A percentile compares a stretch with the other conserved stretches of the same genome.
Evolutionary conservation across 768 basidiomycete genomes (phyloP).

Genomic region (Cyclocybe cylindracea): DNA sequence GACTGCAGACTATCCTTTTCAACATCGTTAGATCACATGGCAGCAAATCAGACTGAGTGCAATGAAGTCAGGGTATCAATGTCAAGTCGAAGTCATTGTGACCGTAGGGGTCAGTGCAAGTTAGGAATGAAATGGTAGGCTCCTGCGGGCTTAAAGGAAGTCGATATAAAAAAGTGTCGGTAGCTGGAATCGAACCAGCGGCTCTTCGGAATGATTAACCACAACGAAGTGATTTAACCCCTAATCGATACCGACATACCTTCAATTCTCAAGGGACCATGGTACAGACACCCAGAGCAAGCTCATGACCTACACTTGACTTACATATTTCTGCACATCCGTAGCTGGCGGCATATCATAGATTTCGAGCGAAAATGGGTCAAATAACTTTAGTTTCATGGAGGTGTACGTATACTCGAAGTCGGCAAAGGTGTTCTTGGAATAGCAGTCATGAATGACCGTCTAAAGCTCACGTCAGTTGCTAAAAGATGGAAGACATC

Average conservation of each 20-base stretch:
- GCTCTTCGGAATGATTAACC: constrained; percentile 29
- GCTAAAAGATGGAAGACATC: background rate
- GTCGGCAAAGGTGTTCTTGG: constrained; percentile 17
- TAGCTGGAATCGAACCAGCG: constrained; percentile 35
- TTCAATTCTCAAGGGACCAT: background rate
- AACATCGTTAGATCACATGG: too few species aligned
- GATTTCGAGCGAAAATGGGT: background rate
- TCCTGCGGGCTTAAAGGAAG: background rate
- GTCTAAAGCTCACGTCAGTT: constrained; percentile 23
- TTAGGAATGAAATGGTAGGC: background rate
- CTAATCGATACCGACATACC: constrained; percentile 31
- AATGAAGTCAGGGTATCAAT: too few species aligned
- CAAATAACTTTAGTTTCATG: constrained; percentile 3
- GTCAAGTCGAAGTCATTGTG: too few species aligned
- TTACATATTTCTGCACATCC: background rate
- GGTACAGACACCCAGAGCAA: background rate
- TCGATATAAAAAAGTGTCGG: constrained; percentile 18
- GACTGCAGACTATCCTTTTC: background rate
- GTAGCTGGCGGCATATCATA: background rate
- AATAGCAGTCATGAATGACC: constrained; percentile 40
- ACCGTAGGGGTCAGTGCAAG: background rate
- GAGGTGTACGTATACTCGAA: constrained; percentile 3
- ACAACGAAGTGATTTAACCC: constrained; percentile 40
- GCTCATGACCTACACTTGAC: background rate
- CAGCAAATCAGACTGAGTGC: too few species aligned